Base-by-base conservation (phyloP, 441 rosid genomes). In the Geranium incanum region DNA sequence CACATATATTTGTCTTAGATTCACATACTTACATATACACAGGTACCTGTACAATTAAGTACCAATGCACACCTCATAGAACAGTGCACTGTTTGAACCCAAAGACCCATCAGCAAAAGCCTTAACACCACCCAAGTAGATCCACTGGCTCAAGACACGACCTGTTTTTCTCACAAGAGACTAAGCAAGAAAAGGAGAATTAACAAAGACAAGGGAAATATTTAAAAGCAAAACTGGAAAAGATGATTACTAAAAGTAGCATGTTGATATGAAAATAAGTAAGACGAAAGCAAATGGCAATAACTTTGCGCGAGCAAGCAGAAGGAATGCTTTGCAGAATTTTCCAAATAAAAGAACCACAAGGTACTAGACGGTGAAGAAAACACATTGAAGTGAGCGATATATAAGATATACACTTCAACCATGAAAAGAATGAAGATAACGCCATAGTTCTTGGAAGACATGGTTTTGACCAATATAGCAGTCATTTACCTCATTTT, bases 71-170 rank as follows among this genome's bases (percentile, higher is more conserved):
- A 93, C 94, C 92, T 91, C 95, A 72, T 85, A 74, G 71, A 94
- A 86, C 18, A 91, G 92, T 66, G 97, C 98, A 81, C 95, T 87
- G 66, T 79, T 86, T 33, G 95, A 88, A 69, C 97, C 95, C 71
- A 91, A 75, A 77, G 98, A 89, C 57, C 98, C 98, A 84, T 94
- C 98, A 62, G 86, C 85, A 82, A 90, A 91, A 60, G 92, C 97
- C 87, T 94, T 91, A 73, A 94, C 91, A 45, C 98, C 98, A 68
- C 98, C 95, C 71, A 88, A 81, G 76, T 90, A 89, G 74, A 89
- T 77, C 95, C 93, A 82, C 69, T 86, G 81, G 70, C 96, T 94
- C 68, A 88, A 59, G 59, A 74, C 74, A 62, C 43, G 75, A 41
- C 97, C 97, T 68, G 69, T 71, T 74, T 77, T 79, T 66, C 78